Percentiles rank a stretch among this genome's conserved stretches.
Evolutionary conservation across 2,329 filamentous ascomycete species (phyloP).

Genomic region (Cylindrodendrum hubeiense): DNA sequence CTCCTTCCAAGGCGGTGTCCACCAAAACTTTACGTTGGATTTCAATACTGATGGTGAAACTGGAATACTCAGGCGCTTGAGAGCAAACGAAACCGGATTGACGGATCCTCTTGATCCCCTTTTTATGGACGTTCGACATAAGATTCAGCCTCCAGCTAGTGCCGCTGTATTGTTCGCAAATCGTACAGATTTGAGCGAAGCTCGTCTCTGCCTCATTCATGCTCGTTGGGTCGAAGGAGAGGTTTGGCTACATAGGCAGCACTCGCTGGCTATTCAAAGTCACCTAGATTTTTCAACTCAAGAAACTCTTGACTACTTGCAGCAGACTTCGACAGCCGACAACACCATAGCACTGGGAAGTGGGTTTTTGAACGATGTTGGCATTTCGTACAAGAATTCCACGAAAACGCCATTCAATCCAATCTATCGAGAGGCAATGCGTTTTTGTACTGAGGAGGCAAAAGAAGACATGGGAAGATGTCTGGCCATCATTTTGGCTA

Average conservation of each 20-base stretch:
- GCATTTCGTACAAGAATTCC: not conserved
- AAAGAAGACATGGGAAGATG: too few species aligned
- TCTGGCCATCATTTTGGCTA: too few species aligned
- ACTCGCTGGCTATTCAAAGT: not conserved
- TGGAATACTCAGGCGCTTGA: not conserved
- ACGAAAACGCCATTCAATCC: not conserved
- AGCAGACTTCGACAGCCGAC: not conserved
- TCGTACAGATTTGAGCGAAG: too few species aligned
- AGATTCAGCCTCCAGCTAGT: not conserved
- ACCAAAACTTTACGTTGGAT: not conserved
- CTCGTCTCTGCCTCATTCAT: not conserved
- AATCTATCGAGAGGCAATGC: not conserved
- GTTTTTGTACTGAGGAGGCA: too few species aligned
- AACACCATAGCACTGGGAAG: not conserved
- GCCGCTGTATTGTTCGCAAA: not conserved
- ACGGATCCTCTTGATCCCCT: not conserved
- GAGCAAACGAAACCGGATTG: too few species aligned
- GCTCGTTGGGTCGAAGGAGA: not conserved
- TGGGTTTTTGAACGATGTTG: too few species aligned
- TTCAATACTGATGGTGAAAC: not conserved
- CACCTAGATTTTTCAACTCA: not conserved
- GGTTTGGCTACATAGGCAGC: not conserved
- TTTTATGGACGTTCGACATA: not conserved
- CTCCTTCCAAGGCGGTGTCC: not conserved
- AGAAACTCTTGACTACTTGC: not conserved